Percentiles rank a stretch among this genome's conserved stretches.
These are phyloP conservation scores for Candida maesae DNA, from an alignment of 805 yeast species.

Conservation along the genomic window DNA sequence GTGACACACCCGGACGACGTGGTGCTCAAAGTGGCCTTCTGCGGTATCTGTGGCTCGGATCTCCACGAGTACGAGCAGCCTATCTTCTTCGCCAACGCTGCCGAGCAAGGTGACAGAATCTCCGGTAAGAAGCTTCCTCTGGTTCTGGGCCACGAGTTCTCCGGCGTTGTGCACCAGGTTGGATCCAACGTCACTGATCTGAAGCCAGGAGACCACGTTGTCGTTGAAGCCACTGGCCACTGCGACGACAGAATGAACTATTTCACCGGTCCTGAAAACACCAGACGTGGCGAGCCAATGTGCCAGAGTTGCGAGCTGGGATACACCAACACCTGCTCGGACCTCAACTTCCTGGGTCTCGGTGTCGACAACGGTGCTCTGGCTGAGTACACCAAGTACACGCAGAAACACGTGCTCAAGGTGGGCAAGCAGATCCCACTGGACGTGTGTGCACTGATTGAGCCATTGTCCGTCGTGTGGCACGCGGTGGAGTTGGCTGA, in stretches of 20 bases:
- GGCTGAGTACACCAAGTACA: slow-evolving; percentile 42
- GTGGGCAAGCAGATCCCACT: slow-evolving; percentile 38
- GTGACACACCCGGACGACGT: slow-evolving; percentile 38
- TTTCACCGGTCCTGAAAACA: slow-evolving; percentile 24
- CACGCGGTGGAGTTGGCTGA: slow-evolving; percentile 48
- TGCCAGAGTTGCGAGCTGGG: slow-evolving; percentile 44
- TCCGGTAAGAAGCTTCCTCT: slow-evolving; percentile 43
- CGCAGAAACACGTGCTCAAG: slow-evolving; percentile 36
- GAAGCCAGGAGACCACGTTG: slow-evolving; percentile 53
- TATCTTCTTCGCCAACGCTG: slow-evolving; percentile 54
- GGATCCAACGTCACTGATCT: slow-evolving; percentile 48
- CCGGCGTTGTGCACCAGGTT: slow-evolving; percentile 51
- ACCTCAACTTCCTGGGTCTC: slow-evolving; percentile 43
- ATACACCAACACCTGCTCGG: slow-evolving; percentile 42
- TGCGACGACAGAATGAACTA: slow-evolving; percentile 36
- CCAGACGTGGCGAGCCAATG: slow-evolving; percentile 16
- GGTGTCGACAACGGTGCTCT: slow-evolving; percentile 48
- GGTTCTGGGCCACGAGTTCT: slow-evolving; percentile 61
- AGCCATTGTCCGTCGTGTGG: slow-evolving; percentile 57
- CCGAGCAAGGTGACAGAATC: slow-evolving; percentile 29
- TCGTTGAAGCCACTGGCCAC: slow-evolving; percentile 47
- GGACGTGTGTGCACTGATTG: slow-evolving; percentile 54
- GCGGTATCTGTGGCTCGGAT: slow-evolving; percentile 61
- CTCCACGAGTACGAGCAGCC: slow-evolving; percentile 58
- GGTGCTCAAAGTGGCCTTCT: slow-evolving; percentile 41